A percentile compares a stretch with the other conserved stretches of the same genome.
phyloP scores from a whole-genome alignment of 495 filamentous ascomycete genomes.

The Podospora comata region DNA sequence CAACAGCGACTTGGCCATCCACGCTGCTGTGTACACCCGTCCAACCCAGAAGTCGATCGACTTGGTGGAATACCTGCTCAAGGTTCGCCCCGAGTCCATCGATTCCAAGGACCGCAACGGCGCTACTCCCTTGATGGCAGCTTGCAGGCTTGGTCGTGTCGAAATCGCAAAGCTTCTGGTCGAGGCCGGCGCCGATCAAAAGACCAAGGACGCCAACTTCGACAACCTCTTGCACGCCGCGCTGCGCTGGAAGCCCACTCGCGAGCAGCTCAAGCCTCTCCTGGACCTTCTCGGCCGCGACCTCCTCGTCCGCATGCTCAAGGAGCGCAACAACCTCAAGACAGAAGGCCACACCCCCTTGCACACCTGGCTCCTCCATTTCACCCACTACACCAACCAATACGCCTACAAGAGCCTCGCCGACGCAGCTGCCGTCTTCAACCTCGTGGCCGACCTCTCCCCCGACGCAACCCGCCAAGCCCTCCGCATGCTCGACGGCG shows the following conservation, averaged over 20 bases:
- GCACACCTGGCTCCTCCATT: conserved; percentile 35
- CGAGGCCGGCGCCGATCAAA: conserved; percentile 62
- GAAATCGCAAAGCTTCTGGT: conserved; percentile 59
- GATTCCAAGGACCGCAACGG: conserved; percentile 54
- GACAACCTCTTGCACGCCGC: conserved; percentile 61
- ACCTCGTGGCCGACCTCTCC: conserved; percentile 51
- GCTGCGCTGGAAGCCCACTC: conserved; percentile 34
- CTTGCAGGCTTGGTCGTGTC: conserved; percentile 50
- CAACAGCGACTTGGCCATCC: conserved; percentile 60
- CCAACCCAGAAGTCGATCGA: conserved; percentile 38
- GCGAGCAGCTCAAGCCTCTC: conserved; percentile 39
- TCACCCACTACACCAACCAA: not conserved
- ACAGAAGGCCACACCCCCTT: conserved; percentile 39
- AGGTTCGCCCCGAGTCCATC: conserved; percentile 54
- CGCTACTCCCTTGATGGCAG: conserved; percentile 59
- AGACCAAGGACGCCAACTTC: conserved; percentile 47
- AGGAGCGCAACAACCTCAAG: conserved; percentile 37
- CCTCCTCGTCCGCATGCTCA: conserved; percentile 39
- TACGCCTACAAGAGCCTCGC: conserved; percentile 10
- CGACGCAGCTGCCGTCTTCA: conserved; percentile 29
- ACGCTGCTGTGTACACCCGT: conserved; percentile 57
- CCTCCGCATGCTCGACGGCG: conserved; percentile 60
- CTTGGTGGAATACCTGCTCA: conserved; percentile 61
- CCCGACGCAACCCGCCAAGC: conserved; percentile 41
- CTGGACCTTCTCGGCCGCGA: conserved; percentile 53